Conservation (phyloP, 805 yeast genomes). For the Wickerhamomyces alni region DNA sequence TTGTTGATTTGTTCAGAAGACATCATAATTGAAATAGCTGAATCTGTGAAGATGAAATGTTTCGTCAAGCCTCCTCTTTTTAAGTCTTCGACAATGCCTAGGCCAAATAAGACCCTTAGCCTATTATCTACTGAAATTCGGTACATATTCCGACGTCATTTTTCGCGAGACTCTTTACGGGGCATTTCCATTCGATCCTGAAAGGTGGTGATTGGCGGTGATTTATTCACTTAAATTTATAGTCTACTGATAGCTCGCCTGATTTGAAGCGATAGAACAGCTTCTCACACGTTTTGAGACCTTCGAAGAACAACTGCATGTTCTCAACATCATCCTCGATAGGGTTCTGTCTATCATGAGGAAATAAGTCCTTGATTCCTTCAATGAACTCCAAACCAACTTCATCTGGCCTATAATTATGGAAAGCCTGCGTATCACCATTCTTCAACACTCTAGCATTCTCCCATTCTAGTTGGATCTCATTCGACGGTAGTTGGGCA, state of each 20-base stretch:
- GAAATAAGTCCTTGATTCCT: constrained; percentile 17
- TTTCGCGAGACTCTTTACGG: too few relatives aligned
- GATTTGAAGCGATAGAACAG: background rate
- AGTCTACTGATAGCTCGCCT: background rate
- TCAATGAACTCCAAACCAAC: constrained; percentile 22
- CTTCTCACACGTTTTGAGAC: background rate
- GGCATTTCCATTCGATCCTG: too few relatives aligned
- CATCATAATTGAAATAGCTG: constrained; percentile 2
- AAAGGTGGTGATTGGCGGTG: too few relatives aligned
- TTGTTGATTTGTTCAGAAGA: constrained; percentile 7
- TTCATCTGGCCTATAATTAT: constrained; percentile 23
- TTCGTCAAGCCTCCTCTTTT: too few relatives aligned
- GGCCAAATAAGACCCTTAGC: too few relatives aligned
- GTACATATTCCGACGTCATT: too few relatives aligned
- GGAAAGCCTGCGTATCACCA: constrained; percentile 21
- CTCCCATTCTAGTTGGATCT: constrained; percentile 34
- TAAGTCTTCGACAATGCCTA: too few relatives aligned
- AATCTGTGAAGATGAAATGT: too few relatives aligned
- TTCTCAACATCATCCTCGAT: constrained; percentile 9
- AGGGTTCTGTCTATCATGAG: constrained; percentile 25
- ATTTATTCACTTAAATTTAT: background rate
- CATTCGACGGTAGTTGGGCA: constrained; percentile 27
- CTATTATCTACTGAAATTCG: too few relatives aligned
- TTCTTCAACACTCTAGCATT: constrained; percentile 15
- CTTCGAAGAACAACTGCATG: background rate